These are phyloP conservation scores for Cystofilobasidium bisporidii DNA, from an alignment of 768 basidiomycete species.

Conservation along the genomic window DNA sequence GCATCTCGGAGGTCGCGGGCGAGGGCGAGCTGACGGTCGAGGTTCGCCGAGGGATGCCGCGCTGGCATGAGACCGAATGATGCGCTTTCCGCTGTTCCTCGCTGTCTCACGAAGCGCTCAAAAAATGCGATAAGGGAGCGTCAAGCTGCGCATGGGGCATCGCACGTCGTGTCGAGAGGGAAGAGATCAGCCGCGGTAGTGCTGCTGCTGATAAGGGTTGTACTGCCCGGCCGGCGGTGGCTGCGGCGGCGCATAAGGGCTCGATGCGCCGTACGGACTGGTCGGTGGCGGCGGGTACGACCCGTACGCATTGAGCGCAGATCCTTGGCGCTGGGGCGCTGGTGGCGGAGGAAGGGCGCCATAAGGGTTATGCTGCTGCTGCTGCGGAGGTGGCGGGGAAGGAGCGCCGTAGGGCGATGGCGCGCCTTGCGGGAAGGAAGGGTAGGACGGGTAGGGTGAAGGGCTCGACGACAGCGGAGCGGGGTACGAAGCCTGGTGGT, in stretches of 20 bases:
- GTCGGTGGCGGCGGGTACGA: neutral
- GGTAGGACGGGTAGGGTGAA: conserved; percentile 7
- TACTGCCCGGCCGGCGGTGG: neutral
- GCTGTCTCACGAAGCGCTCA: no score
- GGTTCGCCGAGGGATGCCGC: conserved; percentile 14
- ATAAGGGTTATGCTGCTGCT: conserved; percentile 55
- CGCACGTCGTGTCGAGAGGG: no score
- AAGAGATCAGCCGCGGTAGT: no score
- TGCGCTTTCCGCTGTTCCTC: no score
- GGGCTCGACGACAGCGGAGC: neutral
- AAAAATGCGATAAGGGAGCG: no score
- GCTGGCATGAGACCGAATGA: conserved; percentile 43
- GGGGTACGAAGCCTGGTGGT: conserved; percentile 5
- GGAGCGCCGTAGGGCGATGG: conserved; percentile 30
- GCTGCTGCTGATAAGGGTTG: neutral
- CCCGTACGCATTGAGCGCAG: neutral
- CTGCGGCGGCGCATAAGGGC: neutral
- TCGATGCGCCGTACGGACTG: neutral
- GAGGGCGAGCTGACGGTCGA: conserved; percentile 29
- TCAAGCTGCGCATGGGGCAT: no score
- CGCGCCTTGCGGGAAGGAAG: conserved; percentile 28
- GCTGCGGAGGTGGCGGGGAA: conserved; percentile 51
- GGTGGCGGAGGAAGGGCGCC: conserved; percentile 52
- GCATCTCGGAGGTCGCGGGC: conserved; percentile 11
- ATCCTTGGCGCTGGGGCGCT: conserved; percentile 38